These are phyloP conservation scores for Ulota crispa DNA, from an alignment of 225 moss, liverwort and hornwort species.

Conservation along the genomic window DNA sequence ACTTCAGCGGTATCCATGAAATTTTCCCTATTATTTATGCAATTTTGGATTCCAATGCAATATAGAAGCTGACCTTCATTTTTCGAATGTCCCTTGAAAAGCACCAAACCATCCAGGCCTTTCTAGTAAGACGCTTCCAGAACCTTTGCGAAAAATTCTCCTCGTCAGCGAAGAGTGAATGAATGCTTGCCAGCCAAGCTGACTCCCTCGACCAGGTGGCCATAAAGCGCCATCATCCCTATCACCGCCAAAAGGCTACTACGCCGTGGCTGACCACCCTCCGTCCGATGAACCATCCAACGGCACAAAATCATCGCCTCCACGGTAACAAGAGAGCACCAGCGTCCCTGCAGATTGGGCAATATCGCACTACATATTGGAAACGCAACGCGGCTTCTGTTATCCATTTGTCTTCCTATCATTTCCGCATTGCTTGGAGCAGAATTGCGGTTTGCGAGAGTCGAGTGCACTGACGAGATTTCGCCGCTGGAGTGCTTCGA, in stretches of 20 bases:
- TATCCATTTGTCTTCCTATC: not conserved
- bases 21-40: no score
- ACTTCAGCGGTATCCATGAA: no score
- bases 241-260: not conserved
- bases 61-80: no score
- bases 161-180: not conserved
- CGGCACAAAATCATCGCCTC: not conserved
- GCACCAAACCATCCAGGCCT: not conserved
- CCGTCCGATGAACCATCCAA: slow-evolving; percentile 29
- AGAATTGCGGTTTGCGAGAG: not conserved
- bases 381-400: not conserved
- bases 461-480: not conserved
- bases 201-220: slow-evolving; percentile 12
- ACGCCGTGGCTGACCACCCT: not conserved
- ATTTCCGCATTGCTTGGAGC: not conserved
- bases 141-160: not conserved
- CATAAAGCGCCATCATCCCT: not conserved
- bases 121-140: not conserved
- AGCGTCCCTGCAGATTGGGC: not conserved
- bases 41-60: no score
- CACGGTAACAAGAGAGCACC: not conserved
- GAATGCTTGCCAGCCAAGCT: slow-evolving; percentile 28
- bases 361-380: not conserved
- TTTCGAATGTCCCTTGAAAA: no score
- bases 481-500: not conserved